Conservation (phyloP, 306 rosid species). For the Alnus rubra region DNA sequence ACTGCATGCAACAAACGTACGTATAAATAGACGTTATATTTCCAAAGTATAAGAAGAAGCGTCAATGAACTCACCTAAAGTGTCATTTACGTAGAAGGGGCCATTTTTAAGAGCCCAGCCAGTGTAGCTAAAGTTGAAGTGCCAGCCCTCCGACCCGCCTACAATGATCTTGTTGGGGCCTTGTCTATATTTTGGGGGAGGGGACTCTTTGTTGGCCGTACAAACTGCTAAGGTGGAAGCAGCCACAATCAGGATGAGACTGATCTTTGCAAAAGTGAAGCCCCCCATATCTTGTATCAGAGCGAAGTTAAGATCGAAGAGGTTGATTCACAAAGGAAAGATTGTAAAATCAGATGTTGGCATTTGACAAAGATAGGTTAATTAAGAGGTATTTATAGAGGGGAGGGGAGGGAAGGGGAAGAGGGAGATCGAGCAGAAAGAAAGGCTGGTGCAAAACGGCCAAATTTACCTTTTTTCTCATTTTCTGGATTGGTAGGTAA, state of each 20-base stretch:
- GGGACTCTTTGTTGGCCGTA: conserved; percentile 44
- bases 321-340: background rate
- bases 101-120: conserved; percentile 52
- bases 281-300: background rate
- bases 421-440: background rate
- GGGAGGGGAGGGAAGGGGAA: background rate
- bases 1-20: conserved; percentile 26
- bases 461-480: conserved; percentile 24
- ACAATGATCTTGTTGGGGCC: conserved; percentile 42
- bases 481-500: conserved; percentile 17
- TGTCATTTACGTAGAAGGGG: conserved; percentile 57
- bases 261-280: conserved; percentile 12
- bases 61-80: conserved; percentile 33
- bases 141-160: conserved; percentile 62
- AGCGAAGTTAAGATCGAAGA: too few relatives aligned
- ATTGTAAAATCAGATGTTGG: background rate
- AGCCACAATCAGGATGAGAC: conserved; percentile 9
- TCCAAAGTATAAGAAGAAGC: too few relatives aligned
- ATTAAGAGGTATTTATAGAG: conserved; percentile 26
- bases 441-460: conserved; percentile 32
- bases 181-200: conserved; percentile 26
- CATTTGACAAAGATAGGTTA: background rate
- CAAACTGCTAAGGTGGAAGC: conserved; percentile 30
- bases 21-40: too few relatives aligned
- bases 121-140: conserved; percentile 48